A percentile compares a stretch with the other conserved stretches of the same genome.
phyloP scores from a whole-genome alignment of 768 basidiomycete genomes.

The Leccinum sublutescens region DNA sequence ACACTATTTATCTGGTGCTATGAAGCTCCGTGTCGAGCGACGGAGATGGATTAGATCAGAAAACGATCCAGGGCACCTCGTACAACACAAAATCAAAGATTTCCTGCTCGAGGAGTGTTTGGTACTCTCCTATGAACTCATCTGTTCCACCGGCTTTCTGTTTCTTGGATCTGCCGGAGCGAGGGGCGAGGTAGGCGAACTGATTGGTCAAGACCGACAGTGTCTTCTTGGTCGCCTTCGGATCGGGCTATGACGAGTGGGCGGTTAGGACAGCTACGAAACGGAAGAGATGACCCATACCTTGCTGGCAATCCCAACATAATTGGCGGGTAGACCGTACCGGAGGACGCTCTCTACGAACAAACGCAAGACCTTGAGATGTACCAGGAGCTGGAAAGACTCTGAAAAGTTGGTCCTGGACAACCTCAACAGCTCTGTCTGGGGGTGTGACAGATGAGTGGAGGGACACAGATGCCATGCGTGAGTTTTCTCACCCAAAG shows the following conservation, averaged over 20 bases:
- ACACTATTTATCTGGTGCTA: constrained; percentile 35
- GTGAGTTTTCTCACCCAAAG: constrained; percentile 73
- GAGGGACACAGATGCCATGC: not conserved
- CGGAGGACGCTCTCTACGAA: constrained; percentile 95
- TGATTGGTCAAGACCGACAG: constrained; percentile 71
- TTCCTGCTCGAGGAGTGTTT: constrained; percentile 91
- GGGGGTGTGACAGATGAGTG: constrained; percentile 6
- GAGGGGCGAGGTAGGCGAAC: constrained; percentile 78
- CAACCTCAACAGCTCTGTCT: constrained; percentile 90
- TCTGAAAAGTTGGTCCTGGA: constrained; percentile 97
- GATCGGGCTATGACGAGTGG: constrained; percentile 63
- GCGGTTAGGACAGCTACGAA: constrained; percentile 1
- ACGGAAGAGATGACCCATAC: constrained; percentile 37
- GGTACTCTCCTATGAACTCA: constrained; percentile 88
- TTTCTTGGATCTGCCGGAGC: constrained; percentile 49
- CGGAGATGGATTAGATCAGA: constrained; percentile 34
- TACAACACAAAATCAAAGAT: constrained; percentile 93
- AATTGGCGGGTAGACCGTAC: constrained; percentile 93
- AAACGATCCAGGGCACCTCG: constrained; percentile 88
- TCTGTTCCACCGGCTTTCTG: constrained; percentile 41
- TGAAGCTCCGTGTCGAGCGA: not conserved
- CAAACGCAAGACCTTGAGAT: constrained; percentile 86
- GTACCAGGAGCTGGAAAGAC: constrained; percentile 90
- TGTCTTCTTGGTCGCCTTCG: constrained; percentile 78
- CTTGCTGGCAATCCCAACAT: constrained; percentile 78